Evolutionary conservation across 2,329 filamentous ascomycete genomes (phyloP).

Genomic region (Exserohilum turcica): DNA sequence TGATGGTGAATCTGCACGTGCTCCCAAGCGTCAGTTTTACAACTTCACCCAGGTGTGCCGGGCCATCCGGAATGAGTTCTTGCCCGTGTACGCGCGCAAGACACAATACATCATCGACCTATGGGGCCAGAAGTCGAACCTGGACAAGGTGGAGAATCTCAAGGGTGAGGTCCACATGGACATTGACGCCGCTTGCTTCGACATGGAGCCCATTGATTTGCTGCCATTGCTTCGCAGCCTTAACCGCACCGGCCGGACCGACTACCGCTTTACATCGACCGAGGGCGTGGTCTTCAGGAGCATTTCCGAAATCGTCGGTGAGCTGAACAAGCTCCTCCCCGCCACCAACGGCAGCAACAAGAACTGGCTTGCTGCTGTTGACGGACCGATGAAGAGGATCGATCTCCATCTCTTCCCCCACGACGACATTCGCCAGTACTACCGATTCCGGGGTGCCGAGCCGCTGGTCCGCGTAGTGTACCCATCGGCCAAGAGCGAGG

Average conservation of each 20-base stretch:
- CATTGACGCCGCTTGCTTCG: conserved; percentile 22
- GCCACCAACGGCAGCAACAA: conserved; percentile 7
- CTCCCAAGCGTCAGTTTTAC: conserved; percentile 10
- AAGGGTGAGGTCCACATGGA: conserved; percentile 30
- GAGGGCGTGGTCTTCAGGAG: conserved; percentile 20
- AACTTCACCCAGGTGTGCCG: conserved; percentile 33
- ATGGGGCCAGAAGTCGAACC: conserved; percentile 10
- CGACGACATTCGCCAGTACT: conserved; percentile 20
- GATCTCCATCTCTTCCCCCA: conserved; percentile 20
- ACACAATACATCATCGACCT: conserved; percentile 18
- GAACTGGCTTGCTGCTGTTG: conserved; percentile 13
- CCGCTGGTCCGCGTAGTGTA: conserved; percentile 21
- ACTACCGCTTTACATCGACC: conserved; percentile 13
- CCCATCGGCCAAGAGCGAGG: conserved; percentile 13
- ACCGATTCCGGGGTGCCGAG: conserved; percentile 22
- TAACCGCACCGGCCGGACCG: conserved; percentile 7
- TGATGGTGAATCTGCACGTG: conserved; percentile 3
- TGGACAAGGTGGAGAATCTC: conserved; percentile 10
- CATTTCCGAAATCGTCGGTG: conserved; percentile 16
- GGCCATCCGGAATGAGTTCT: conserved; percentile 33
- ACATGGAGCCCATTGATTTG: conserved; percentile 22
- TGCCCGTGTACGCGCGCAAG: conserved; percentile 22
- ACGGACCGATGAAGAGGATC: conserved; percentile 19
- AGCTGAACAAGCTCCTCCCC: conserved; percentile 20
- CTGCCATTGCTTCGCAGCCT: conserved; percentile 16